Conservation (phyloP, 306 rosid species). For the Trifolium fragiferum region DNA sequence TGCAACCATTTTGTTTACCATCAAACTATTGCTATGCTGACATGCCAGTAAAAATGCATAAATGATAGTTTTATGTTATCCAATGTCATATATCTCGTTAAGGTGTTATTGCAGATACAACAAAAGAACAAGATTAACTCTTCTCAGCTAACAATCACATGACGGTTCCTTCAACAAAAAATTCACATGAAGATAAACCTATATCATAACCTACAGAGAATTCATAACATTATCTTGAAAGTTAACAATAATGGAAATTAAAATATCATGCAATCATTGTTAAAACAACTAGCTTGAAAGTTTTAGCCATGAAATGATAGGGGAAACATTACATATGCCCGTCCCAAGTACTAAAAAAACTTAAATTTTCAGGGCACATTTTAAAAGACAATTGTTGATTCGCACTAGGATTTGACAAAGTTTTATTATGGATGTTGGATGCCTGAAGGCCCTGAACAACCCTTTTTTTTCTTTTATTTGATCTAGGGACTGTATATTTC, state of each 20-base stretch:
- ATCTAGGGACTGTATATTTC: neutral
- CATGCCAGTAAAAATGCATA: neutral
- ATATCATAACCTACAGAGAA: neutral
- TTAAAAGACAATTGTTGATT: slow-evolving; percentile 29
- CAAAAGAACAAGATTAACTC: neutral
- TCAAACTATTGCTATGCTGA: slow-evolving; percentile 12
- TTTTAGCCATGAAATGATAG: neutral
- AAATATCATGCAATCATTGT: slow-evolving; percentile 31
- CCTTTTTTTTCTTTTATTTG: slow-evolving; percentile 8
- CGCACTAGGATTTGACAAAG: slow-evolving; percentile 12
- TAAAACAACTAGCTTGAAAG: slow-evolving; percentile 29
- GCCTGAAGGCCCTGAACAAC: neutral
- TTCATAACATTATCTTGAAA: neutral
- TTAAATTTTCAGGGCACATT: slow-evolving; percentile 11
- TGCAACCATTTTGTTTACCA: slow-evolving; percentile 24
- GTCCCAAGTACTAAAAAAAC: slow-evolving; percentile 20
- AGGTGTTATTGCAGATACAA: slow-evolving; percentile 25
- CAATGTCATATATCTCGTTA: slow-evolving; percentile 21
- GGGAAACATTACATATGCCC: slow-evolving; percentile 28
- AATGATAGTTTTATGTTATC: slow-evolving; percentile 25
- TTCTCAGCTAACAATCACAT: slow-evolving; percentile 6
- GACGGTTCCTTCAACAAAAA: too few relatives aligned
- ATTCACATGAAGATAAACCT: slow-evolving; percentile 20
- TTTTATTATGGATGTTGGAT: slow-evolving; percentile 17
- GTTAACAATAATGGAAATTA: slow-evolving; percentile 18